A percentile compares a stretch with the other conserved stretches of the same genome.
phyloP scores from a whole-genome alignment of 306 rosid species.

The Fagus sylvatica region DNA sequence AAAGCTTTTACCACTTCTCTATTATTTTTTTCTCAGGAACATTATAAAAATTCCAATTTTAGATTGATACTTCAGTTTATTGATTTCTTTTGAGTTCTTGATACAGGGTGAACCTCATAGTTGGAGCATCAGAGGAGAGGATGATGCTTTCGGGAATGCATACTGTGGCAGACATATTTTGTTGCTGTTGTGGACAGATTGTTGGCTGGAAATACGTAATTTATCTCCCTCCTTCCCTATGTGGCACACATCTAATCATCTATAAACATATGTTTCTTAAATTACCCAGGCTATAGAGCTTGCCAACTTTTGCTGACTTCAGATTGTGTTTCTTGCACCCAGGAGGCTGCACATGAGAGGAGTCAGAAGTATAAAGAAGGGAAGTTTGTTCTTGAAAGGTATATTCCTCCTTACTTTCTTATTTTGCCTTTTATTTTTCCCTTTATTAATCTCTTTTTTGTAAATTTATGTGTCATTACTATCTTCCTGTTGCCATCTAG shows the following conservation, averaged over 20 bases:
- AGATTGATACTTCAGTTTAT: conserved; percentile 7
- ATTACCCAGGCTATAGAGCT: not conserved
- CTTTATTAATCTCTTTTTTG: not conserved
- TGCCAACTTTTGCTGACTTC: not conserved
- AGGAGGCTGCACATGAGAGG: conserved; percentile 85
- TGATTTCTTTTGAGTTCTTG: conserved; percentile 9
- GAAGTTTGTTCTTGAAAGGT: conserved; percentile 94
- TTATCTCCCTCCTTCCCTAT: conserved; percentile 13
- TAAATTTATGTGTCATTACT: not conserved
- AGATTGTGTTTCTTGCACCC: conserved; percentile 10
- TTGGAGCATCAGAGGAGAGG: conserved; percentile 72
- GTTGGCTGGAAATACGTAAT: conserved; percentile 97
- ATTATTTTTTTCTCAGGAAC: not conserved
- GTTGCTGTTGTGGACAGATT: conserved; percentile 89
- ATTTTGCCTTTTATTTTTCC: conserved; percentile 16
- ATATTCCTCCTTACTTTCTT: conserved; percentile 9
- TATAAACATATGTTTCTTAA: conserved; percentile 3
- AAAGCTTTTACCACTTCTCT: not conserved
- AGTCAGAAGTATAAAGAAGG: conserved; percentile 91
- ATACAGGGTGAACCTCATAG: conserved; percentile 62
- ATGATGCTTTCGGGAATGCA: conserved; percentile 81
- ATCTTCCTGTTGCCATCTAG: not conserved
- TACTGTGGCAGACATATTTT: conserved; percentile 77
- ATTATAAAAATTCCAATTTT: conserved; percentile 19
- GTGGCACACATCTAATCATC: not conserved